Percentiles rank a stretch among this genome's conserved stretches.
Conservation (phyloP, 495 filamentous ascomycete genomes). For the Penicillium cinerascens region DNA sequence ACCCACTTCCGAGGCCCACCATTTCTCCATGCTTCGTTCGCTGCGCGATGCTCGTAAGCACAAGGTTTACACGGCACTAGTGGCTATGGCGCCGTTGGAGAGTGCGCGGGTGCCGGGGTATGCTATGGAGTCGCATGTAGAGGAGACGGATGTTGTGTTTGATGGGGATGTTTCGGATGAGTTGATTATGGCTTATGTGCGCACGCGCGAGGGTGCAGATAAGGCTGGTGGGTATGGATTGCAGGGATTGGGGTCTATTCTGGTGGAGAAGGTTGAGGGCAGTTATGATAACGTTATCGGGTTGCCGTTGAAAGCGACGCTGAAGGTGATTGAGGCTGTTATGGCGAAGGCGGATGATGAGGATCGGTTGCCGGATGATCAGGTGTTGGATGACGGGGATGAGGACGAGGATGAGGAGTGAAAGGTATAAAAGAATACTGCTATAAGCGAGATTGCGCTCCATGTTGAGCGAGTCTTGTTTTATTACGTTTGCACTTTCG, state of each 20-base stretch:
- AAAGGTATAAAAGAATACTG: neutral
- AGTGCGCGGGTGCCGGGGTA: slow-evolving; percentile 81
- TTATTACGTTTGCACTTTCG: neutral
- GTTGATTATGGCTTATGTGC: slow-evolving; percentile 79
- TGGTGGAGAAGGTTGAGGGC: slow-evolving; percentile 86
- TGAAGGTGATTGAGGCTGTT: slow-evolving; percentile 83
- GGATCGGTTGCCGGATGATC: slow-evolving; percentile 33
- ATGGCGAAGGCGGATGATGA: slow-evolving; percentile 56
- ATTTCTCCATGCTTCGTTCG: slow-evolving; percentile 74
- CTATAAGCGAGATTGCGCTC: neutral
- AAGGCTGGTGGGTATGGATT: slow-evolving; percentile 96
- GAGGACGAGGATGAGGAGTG: slow-evolving; percentile 31
- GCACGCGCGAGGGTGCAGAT: slow-evolving; percentile 87
- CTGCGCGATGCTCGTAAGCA: slow-evolving; percentile 72
- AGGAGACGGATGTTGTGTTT: slow-evolving; percentile 85
- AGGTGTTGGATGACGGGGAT: slow-evolving; percentile 21
- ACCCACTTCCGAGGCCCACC: slow-evolving; percentile 72
- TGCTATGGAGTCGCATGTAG: slow-evolving; percentile 70
- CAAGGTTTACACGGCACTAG: slow-evolving; percentile 79
- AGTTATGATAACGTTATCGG: slow-evolving; percentile 93
- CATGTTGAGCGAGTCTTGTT: neutral
- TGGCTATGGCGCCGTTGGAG: slow-evolving; percentile 72
- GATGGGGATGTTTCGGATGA: slow-evolving; percentile 72
- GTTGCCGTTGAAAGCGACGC: slow-evolving; percentile 75
- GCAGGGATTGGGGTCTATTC: slow-evolving; percentile 79